A percentile compares a stretch with the other conserved stretches of the same genome.
Evolutionary conservation across 371 early-diverging fungal species (phyloP).

Genomic region (Batkoa obscura): DNA sequence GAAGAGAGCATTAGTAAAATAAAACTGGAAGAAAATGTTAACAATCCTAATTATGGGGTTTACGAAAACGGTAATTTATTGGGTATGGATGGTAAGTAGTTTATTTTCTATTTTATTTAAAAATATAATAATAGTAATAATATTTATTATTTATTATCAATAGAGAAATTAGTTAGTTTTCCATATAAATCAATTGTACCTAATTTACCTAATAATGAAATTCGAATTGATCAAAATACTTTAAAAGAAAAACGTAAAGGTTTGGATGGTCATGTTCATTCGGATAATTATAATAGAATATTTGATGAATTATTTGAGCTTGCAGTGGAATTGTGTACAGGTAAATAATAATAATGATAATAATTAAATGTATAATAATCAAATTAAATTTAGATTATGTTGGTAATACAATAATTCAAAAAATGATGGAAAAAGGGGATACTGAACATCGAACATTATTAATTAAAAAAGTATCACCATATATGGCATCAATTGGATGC

Average conservation of each 20-base stretch:
- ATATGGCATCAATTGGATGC: constrained; percentile 77
- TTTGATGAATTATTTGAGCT: constrained; percentile 51
- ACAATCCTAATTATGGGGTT: too few species aligned
- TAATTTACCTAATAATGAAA: constrained; percentile 33
- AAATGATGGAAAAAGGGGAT: constrained; percentile 58
- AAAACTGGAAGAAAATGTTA: too few species aligned
- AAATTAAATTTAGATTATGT: constrained; percentile 52
- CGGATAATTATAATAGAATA: constrained; percentile 34
- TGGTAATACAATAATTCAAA: constrained; percentile 90
- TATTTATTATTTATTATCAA: too few species aligned
- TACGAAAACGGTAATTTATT: constrained; percentile 2
- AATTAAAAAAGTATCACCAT: constrained; percentile 48
- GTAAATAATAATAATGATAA: neutral
- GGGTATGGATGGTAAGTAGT: neutral
- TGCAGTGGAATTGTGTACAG: constrained; percentile 38
- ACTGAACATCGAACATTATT: constrained; percentile 42
- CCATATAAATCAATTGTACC: constrained; percentile 46
- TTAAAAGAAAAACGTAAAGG: constrained; percentile 73
- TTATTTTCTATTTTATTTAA: too few species aligned
- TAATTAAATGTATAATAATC: too few species aligned
- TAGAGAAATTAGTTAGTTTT: constrained; percentile 11
- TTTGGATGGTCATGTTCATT: constrained; percentile 43
- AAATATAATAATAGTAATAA: too few species aligned
- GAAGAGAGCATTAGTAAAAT: neutral
- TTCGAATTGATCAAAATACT: constrained; percentile 55